Evolutionary conservation across 2,329 filamentous ascomycete species (phyloP), one percentile per base, ranked within the genome.

Genomic region (Talaromyces sp.): DNA sequence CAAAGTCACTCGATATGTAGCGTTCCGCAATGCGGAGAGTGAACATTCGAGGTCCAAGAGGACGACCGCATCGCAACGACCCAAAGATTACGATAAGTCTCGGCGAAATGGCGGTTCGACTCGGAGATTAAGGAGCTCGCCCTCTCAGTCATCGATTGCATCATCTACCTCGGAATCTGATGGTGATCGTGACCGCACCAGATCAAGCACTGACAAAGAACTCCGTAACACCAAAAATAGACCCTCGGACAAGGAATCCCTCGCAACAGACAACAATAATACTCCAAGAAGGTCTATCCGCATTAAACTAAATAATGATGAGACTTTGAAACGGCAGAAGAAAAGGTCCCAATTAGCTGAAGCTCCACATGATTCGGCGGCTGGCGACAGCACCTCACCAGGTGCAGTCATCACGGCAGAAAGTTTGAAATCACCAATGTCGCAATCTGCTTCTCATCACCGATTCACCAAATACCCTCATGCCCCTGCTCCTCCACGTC

Each of bases 391-490:
- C 53, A 67, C 70, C 53, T 64, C 70, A 61, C 60, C 70, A 45
- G 71, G 78, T 61, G 70, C 78, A n/a, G 77, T 89, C 66, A 82
- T 92, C 66, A 88, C 92, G 6, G 82, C 87, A 51, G 90, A 92
- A 59, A 91, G 92, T 66, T 84, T 99, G 68, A 99, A 99, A 77
- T 98, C 95, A 15, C 95, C 95, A 2, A 96, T 92, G 3, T 96
- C 93, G 31, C 91, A 93, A 61, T 86, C 88, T 15, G 82, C 84
- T 59, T 63, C 64, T 29, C 58, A 61, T 43, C 80, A 82, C 68
- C 88, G 85, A 72, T 82, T 97, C 72, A 96, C 92, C 29, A 93
- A 89, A 78, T 99, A 98, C 75, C 94, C 95, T 61, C 92, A 92
- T 75, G 91, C 91, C 29, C 94, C 93, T 22, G 90, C 91, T 45